Percentiles rank a stretch among this genome's conserved stretches.
Evolutionary conservation across 2,329 filamentous ascomycete genomes (phyloP).

Genomic region (Juglanconis juglandina): DNA sequence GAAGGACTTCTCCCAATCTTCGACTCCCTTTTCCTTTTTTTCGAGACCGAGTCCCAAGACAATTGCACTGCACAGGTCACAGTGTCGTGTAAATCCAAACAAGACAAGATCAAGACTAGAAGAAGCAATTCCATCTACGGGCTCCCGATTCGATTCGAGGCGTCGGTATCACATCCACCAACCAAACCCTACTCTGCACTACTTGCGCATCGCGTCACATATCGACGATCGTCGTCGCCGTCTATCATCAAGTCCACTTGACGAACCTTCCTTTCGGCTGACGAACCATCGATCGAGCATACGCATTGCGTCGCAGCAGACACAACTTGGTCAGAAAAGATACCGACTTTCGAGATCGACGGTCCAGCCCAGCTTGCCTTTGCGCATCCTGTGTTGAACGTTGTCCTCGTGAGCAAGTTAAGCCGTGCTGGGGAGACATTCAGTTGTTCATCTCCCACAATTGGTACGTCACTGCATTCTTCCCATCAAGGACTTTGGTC

Average conservation of each 20-base stretch:
- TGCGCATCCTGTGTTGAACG: conserved; percentile 13
- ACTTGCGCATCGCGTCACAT: conserved; percentile 14
- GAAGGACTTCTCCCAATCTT: neutral
- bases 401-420: conserved; percentile 29
- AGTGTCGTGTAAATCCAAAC: conserved; percentile 29
- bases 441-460: conserved; percentile 90
- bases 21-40: conserved; percentile 14
- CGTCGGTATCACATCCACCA: conserved; percentile 18
- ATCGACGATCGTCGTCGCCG: conserved; percentile 16
- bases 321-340: conserved; percentile 25
- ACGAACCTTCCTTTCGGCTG: conserved; percentile 11
- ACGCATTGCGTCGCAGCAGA: conserved; percentile 17
- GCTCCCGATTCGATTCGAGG: conserved; percentile 20
- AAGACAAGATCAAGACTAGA: conserved; percentile 29
- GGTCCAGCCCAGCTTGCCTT: conserved; percentile 14
- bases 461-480: conserved; percentile 53
- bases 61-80: conserved; percentile 29
- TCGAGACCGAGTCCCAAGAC: conserved; percentile 18
- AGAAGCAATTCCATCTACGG: conserved; percentile 20
- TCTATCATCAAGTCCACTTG: conserved; percentile 14
- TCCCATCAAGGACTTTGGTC: conserved; percentile 20
- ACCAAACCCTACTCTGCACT: neutral
- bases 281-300: conserved; percentile 20
- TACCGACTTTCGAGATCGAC: conserved; percentile 29
- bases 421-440: conserved; percentile 82